Conservation (phyloP, 2,329 filamentous ascomycete genomes). For the Boeremia lycopersici region DNA sequence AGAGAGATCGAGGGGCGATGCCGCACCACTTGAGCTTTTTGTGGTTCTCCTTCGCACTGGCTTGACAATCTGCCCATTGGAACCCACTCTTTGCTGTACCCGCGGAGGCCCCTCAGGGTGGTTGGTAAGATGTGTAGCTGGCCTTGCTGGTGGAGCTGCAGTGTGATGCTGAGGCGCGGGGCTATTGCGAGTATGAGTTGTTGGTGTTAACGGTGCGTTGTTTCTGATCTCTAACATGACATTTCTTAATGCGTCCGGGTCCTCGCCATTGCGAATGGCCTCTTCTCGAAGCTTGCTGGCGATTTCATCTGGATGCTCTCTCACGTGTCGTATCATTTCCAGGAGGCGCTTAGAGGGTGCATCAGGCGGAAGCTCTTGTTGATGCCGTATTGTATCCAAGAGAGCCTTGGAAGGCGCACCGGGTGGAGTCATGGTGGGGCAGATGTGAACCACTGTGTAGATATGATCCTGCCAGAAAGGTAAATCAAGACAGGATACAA, state of each 20-base stretch:
- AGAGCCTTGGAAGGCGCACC: not conserved
- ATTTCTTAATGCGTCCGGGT: not conserved
- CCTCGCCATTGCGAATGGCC: not conserved
- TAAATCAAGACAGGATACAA: too few species aligned
- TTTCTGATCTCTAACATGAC: not conserved
- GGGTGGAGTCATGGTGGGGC: slow-evolving; percentile 2
- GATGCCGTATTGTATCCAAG: not conserved
- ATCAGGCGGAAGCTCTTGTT: not conserved
- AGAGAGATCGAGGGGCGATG: not conserved
- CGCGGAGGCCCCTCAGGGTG: not conserved
- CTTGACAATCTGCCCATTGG: not conserved
- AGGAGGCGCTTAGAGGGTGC: not conserved
- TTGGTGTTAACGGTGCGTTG: not conserved
- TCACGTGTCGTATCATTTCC: not conserved
- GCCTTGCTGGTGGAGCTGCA: not conserved
- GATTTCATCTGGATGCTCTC: not conserved
- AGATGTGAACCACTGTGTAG: too few species aligned
- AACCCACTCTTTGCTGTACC: not conserved
- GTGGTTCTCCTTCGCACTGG: not conserved
- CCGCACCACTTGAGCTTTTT: not conserved
- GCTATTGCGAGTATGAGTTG: not conserved
- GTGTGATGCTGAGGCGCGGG: not conserved
- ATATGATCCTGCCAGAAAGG: not conserved
- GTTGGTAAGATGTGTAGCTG: not conserved
- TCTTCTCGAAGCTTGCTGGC: not conserved